phyloP scores from a whole-genome alignment of 2,329 filamentous ascomycete species.

The Colletotrichum zoysiae region DNA sequence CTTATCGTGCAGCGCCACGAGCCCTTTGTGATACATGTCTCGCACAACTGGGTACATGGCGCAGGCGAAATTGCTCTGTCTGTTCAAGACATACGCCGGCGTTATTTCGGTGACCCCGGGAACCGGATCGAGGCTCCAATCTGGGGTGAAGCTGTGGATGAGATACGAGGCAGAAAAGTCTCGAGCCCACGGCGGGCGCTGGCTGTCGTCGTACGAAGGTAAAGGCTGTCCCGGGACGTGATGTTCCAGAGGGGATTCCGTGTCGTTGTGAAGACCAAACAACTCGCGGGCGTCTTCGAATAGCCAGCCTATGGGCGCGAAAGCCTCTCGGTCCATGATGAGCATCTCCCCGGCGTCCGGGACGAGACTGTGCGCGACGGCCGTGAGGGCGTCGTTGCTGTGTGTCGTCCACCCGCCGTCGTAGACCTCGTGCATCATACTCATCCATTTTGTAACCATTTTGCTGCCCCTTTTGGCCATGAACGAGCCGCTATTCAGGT shows the following conservation, averaged over 20 bases:
- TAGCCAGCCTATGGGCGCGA: constrained; percentile 45
- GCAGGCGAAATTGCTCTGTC: constrained; percentile 45
- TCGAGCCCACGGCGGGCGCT: constrained; percentile 36
- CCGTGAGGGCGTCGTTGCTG: constrained; percentile 46
- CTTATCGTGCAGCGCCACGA: constrained; percentile 39
- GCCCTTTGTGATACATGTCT: constrained; percentile 40
- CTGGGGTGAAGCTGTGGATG: constrained; percentile 43
- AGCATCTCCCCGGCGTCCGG: constrained; percentile 45
- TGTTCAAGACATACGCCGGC: constrained; percentile 44
- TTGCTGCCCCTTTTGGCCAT: constrained; percentile 43
- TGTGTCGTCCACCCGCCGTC: constrained; percentile 48
- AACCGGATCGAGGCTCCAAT: constrained; percentile 26
- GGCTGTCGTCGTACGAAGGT: constrained; percentile 5
- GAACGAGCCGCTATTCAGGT: constrained; percentile 45
- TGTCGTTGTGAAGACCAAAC: constrained; percentile 42
- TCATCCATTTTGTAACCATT: constrained; percentile 44
- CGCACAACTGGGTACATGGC: constrained; percentile 44
- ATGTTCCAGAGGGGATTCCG: constrained; percentile 8
- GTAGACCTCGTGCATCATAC: constrained; percentile 47
- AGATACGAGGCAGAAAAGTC: constrained; percentile 45
- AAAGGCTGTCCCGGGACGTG: constrained; percentile 15
- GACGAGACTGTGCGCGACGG: constrained; percentile 62
- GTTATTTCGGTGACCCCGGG: constrained; percentile 33
- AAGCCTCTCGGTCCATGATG: constrained; percentile 45
- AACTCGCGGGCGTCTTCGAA: constrained; percentile 34